A percentile compares a stretch with the other conserved stretches of the same genome.
Conservation (phyloP, 257 asterid species). For the Solanum arcanum region DNA sequence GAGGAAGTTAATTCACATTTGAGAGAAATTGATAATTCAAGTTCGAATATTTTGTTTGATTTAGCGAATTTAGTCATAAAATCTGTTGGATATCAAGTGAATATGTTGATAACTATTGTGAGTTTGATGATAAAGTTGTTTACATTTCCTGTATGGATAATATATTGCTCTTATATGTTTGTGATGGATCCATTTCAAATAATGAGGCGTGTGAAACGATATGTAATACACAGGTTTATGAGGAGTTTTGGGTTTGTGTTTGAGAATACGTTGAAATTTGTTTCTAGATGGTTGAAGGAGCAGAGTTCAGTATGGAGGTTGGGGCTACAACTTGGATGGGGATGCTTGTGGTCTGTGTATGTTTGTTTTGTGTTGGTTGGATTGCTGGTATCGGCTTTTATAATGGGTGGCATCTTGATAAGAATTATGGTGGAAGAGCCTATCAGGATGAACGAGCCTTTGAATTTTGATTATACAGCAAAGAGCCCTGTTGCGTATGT, state of each 20-base stretch:
- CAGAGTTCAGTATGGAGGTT: conserved; percentile 51
- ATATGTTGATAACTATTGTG: conserved; percentile 26
- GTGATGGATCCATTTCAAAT: conserved; percentile 57
- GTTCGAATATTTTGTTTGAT: conserved; percentile 24
- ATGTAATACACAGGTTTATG: conserved; percentile 13
- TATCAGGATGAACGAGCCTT: conserved; percentile 32
- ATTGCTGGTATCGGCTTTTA: conserved; percentile 54
- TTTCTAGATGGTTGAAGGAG: conserved; percentile 47
- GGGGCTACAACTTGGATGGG: conserved; percentile 78
- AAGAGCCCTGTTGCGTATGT: conserved; percentile 75
- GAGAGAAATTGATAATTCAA: conserved; percentile 22
- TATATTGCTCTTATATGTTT: conserved; percentile 46
- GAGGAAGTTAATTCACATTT: conserved; percentile 20
- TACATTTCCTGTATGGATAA: conserved; percentile 33
- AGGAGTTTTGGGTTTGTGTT: conserved; percentile 18
- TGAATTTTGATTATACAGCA: conserved; percentile 85
- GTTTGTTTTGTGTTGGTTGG: conserved; percentile 61
- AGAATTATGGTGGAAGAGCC: conserved; percentile 67
- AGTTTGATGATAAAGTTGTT: conserved; percentile 26
- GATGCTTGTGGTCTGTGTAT: conserved; percentile 75
- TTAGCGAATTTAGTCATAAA: conserved; percentile 41
- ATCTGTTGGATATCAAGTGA: conserved; percentile 42
- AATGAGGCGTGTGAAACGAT: conserved; percentile 22
- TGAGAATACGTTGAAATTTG: conserved; percentile 16
- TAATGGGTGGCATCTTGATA: conserved; percentile 50